Evolutionary conservation across 768 basidiomycete species (phyloP).

Genomic region (Amanita exitialis): DNA sequence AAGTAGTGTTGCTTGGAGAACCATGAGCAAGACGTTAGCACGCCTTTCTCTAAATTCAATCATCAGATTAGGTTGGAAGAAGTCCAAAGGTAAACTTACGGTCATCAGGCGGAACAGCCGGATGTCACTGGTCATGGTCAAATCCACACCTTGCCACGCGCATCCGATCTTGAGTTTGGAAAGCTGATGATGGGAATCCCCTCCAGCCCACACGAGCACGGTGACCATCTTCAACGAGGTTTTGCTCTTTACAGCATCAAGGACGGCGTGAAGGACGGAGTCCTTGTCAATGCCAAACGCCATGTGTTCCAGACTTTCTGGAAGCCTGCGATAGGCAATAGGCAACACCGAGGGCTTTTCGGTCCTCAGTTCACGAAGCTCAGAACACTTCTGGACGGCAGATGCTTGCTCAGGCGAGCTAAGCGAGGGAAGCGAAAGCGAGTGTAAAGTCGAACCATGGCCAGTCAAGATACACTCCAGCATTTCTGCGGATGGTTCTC

Average conservation of each 20-base stretch:
- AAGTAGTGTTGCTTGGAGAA: not conserved
- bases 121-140: conserved; percentile 42
- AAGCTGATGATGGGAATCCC: conserved; percentile 38
- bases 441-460: conserved; percentile 39
- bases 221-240: conserved; percentile 37
- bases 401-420: conserved; percentile 33
- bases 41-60: conserved; percentile 1
- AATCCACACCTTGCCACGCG: conserved; percentile 47
- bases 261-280: conserved; percentile 40
- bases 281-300: conserved; percentile 53
- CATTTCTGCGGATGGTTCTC: conserved; percentile 45
- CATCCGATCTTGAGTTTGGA: conserved; percentile 53
- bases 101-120: conserved; percentile 39
- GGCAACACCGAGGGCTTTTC: conserved; percentile 27
- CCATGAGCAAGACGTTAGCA: not conserved
- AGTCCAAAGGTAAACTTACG: conserved; percentile 25
- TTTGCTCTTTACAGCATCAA: conserved; percentile 41
- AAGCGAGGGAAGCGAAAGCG: conserved; percentile 50
- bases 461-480: conserved; percentile 44
- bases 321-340: conserved; percentile 1
- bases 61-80: conserved; percentile 13
- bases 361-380: conserved; percentile 43
- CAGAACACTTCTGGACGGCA: conserved; percentile 35
- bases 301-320: conserved; percentile 33
- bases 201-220: conserved; percentile 44